Percentiles rank a stretch among this genome's conserved stretches.
These are phyloP conservation scores for Fraxinus excelsior DNA, from an alignment of 257 asterid species.

Conservation along the genomic window DNA sequence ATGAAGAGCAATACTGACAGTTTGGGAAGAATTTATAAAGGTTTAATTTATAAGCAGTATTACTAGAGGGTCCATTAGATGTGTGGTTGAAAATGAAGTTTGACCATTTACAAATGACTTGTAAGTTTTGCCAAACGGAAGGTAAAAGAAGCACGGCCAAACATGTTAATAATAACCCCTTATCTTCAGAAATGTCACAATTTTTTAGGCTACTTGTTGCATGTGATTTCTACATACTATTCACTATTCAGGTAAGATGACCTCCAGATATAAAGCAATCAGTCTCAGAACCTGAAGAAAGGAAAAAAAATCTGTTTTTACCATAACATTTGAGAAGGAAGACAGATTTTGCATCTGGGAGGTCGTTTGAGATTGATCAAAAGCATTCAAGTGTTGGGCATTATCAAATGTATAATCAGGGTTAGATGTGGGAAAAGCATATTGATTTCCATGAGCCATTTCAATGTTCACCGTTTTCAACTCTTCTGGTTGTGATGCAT, in stretches of 20 bases:
- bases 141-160: background rate
- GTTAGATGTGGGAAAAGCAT: constrained; percentile 53
- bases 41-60: no score
- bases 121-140: no score
- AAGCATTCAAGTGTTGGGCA: constrained; percentile 31
- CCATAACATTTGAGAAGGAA: constrained; percentile 41
- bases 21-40: no score
- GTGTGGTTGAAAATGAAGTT: no score
- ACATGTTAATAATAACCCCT: background rate
- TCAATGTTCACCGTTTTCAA: constrained; percentile 61
- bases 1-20: no score
- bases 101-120: no score
- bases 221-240: background rate
- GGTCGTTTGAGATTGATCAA: constrained; percentile 40
- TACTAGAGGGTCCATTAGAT: no score
- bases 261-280: background rate
- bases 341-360: constrained; percentile 46
- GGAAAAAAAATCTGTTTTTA: constrained; percentile 15
- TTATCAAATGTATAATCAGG: constrained; percentile 55
- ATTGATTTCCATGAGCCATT: constrained; percentile 58
- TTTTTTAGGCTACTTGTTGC: background rate
- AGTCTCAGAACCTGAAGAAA: background rate
- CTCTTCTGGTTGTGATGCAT: constrained; percentile 64
- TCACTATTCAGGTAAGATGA: constrained; percentile 3
- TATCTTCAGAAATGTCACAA: background rate